These are phyloP conservation scores for Collybiopsis luxurians DNA, from an alignment of 768 basidiomycete genomes.

Conservation along the genomic window DNA sequence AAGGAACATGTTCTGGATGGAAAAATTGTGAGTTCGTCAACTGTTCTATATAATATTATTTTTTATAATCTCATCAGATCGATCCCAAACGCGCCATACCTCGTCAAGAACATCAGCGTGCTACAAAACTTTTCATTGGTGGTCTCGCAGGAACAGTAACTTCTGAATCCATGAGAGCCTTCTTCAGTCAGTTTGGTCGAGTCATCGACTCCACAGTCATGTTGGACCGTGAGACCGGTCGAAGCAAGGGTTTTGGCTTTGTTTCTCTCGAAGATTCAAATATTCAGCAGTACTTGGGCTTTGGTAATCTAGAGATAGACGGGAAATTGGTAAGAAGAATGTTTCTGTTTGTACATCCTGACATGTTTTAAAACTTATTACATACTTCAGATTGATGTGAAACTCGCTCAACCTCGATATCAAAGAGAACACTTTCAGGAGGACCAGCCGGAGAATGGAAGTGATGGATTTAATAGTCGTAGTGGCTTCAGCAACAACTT, in stretches of 20 bases:
- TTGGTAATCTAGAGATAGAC: slow-evolving; percentile 88
- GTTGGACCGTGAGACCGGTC: slow-evolving; percentile 93
- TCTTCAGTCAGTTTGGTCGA: slow-evolving; percentile 91
- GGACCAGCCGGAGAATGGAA: slow-evolving; percentile 49
- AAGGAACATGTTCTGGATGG: slow-evolving; percentile 95
- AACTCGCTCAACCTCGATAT: slow-evolving; percentile 89
- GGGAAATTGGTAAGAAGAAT: slow-evolving; percentile 77
- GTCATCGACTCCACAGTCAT: slow-evolving; percentile 99
- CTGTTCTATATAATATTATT: too few relatives aligned
- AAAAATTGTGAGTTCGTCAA: slow-evolving; percentile 88
- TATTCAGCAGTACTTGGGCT: slow-evolving; percentile 84
- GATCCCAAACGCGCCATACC: slow-evolving; percentile 99
- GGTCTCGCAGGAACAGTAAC: slow-evolving; percentile 91
- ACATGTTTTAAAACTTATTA: slow-evolving; percentile 6
- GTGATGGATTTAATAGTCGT: slow-evolving; percentile 14
- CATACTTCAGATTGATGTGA: slow-evolving; percentile 83
- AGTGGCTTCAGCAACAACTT: slow-evolving; percentile 35
- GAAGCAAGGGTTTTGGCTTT: slow-evolving; percentile 98
- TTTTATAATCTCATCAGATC: too few relatives aligned
- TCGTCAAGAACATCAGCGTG: slow-evolving; percentile 89
- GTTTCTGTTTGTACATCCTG: slow-evolving; percentile 38
- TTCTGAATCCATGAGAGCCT: slow-evolving; percentile 89
- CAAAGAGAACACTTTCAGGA: slow-evolving; percentile 67
- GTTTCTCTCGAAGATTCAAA: slow-evolving; percentile 92
- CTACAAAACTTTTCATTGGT: slow-evolving; percentile 95